These are phyloP conservation scores for Leccinum boreale DNA, from an alignment of 768 basidiomycete genomes.

Conservation along the genomic window DNA sequence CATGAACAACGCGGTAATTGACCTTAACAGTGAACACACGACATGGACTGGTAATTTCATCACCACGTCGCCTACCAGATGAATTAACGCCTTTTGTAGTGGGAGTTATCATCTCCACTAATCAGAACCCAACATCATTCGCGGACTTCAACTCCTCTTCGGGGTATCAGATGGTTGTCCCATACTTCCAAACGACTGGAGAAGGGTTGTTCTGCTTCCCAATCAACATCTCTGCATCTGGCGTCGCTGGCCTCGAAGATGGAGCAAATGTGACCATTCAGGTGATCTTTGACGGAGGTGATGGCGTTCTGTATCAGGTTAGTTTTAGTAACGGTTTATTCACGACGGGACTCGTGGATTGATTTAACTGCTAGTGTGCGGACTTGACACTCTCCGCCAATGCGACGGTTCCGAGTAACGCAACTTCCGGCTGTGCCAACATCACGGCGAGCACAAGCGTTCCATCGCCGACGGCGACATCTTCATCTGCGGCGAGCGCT, in stretches of 20 bases:
- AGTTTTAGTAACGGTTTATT: neutral
- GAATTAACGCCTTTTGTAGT: slow-evolving; percentile 31
- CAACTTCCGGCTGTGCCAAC: slow-evolving; percentile 34
- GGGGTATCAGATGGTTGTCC: slow-evolving; percentile 36
- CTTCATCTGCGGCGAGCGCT: neutral
- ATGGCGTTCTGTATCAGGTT: slow-evolving; percentile 70
- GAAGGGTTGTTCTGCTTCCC: slow-evolving; percentile 68
- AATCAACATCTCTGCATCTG: slow-evolving; percentile 52
- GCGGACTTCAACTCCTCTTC: slow-evolving; percentile 52
- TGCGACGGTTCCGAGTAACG: slow-evolving; percentile 45
- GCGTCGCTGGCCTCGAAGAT: slow-evolving; percentile 48
- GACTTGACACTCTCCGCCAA: slow-evolving; percentile 67
- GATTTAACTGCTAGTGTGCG: slow-evolving; percentile 53
- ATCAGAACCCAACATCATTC: slow-evolving; percentile 60
- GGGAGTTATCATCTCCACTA: slow-evolving; percentile 52
- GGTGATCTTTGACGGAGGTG: slow-evolving; percentile 65
- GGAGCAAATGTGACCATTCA: slow-evolving; percentile 77
- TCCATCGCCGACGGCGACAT: slow-evolving; percentile 15
- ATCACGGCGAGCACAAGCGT: slow-evolving; percentile 20
- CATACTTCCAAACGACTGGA: slow-evolving; percentile 48
- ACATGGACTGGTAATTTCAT: slow-evolving; percentile 48
- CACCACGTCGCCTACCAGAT: neutral
- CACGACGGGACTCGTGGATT: neutral
- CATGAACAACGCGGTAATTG: slow-evolving; percentile 56
- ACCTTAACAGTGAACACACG: slow-evolving; percentile 63